These are phyloP conservation scores for Hymenoscyphus salicellus DNA, from an alignment of 2,329 filamentous ascomycete genomes.

Conservation along the genomic window DNA sequence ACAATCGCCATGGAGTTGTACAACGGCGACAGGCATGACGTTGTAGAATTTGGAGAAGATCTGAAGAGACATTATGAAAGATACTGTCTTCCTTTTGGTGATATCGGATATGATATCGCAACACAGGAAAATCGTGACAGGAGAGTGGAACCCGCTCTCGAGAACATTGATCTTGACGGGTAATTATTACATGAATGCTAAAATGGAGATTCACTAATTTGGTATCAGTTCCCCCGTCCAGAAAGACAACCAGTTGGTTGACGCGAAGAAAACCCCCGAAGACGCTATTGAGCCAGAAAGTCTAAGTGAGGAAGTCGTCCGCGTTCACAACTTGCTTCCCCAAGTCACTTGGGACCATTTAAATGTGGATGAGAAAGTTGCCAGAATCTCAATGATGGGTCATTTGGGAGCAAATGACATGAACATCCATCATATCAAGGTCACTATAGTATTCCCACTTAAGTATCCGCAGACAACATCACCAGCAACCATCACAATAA, in stretches of 20 bases:
- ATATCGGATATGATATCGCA: neutral
- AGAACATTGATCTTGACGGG: neutral
- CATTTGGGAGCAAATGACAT: neutral
- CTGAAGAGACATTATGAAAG: neutral
- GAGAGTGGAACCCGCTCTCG: neutral
- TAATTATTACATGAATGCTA: neutral
- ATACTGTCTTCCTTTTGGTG: neutral
- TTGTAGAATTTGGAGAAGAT: neutral
- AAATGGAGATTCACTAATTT: neutral
- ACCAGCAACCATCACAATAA: neutral
- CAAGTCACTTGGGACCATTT: neutral
- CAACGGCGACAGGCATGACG: neutral
- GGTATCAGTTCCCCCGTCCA: neutral
- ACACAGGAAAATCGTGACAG: neutral
- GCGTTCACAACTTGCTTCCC: neutral
- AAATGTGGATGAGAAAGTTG: neutral
- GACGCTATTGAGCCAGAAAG: neutral
- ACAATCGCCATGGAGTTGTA: neutral
- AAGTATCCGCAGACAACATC: neutral
- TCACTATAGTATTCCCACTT: neutral
- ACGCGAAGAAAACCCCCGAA: neutral
- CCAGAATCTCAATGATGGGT: neutral
- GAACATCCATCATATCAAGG: neutral
- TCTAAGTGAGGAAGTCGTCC: neutral
- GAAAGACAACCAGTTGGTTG: neutral